Evolutionary conservation across 1,284 basidiomycete genomes (phyloP).

Genomic region (Cryptococcus sp.): DNA sequence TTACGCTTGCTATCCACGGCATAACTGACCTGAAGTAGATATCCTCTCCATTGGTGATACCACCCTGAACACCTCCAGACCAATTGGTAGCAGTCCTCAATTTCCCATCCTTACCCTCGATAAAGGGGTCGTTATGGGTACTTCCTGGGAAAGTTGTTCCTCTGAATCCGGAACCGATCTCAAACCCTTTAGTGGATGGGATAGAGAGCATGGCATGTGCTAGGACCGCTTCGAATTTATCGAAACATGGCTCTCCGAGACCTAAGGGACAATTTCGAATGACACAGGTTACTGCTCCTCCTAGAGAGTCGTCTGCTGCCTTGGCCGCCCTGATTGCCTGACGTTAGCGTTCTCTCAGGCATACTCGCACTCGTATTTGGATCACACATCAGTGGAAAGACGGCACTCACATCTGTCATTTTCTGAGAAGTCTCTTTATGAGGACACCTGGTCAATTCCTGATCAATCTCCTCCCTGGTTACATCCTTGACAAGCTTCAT

Average conservation of each 20-base stretch:
- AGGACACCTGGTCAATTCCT: slow-evolving; percentile 83
- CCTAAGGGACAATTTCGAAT: slow-evolving; percentile 86
- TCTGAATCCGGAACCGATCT: slow-evolving; percentile 94
- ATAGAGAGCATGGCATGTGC: slow-evolving; percentile 99
- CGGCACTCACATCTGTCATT: slow-evolving; percentile 71
- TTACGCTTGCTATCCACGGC: too few relatives aligned
- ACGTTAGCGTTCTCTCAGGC: neutral
- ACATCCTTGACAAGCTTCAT: slow-evolving; percentile 71
- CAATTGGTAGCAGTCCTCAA: slow-evolving; percentile 89
- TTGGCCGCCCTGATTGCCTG: slow-evolving; percentile 93
- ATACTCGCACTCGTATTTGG: neutral
- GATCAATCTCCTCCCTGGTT: slow-evolving; percentile 84
- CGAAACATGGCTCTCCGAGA: slow-evolving; percentile 95
- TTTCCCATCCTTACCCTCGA: slow-evolving; percentile 61
- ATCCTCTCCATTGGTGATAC: slow-evolving; percentile 95
- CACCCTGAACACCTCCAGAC: slow-evolving; percentile 96
- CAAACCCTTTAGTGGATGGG: slow-evolving; percentile 97
- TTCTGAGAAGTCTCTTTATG: slow-evolving; percentile 78
- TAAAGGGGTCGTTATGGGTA: slow-evolving; percentile 89
- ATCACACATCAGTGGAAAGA: neutral
- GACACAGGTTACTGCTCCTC: slow-evolving; percentile 94
- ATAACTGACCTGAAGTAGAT: slow-evolving; percentile 84
- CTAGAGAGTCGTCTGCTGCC: slow-evolving; percentile 86
- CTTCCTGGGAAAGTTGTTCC: slow-evolving; percentile 93
- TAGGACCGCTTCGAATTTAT: slow-evolving; percentile 95